A percentile compares a stretch with the other conserved stretches of the same genome.
Conservation (phyloP, 1,284 basidiomycete genomes). For the Sphaerobolus stellatus region DNA sequence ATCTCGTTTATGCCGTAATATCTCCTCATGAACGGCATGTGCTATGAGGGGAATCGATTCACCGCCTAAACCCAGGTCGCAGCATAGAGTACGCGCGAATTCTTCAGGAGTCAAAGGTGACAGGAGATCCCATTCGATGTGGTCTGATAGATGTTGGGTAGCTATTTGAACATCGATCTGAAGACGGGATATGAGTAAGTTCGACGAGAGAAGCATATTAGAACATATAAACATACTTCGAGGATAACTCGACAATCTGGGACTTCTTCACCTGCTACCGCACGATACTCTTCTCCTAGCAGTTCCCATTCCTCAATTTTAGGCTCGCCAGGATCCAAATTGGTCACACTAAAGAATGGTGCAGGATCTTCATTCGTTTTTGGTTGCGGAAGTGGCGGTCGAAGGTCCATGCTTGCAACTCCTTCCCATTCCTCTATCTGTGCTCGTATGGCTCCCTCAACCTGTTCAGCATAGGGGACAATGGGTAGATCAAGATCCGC, state of each 20-base stretch:
- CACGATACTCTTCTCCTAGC: conserved; percentile 18
- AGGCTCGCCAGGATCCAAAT: conserved; percentile 19
- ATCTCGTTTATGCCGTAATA: conserved; percentile 92
- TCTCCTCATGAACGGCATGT: conserved; percentile 92
- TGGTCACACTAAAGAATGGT: conserved; percentile 10
- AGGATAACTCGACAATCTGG: conserved; percentile 88
- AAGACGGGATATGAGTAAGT: conserved; percentile 14
- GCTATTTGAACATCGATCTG: conserved; percentile 98
- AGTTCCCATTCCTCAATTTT: conserved; percentile 17
- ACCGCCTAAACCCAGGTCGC: conserved; percentile 85
- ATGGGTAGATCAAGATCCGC: conserved; percentile 80
- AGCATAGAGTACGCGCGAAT: conserved; percentile 80
- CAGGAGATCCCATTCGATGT: conserved; percentile 97
- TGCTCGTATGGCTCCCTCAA: conserved; percentile 84
- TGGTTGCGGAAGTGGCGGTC: conserved; percentile 16
- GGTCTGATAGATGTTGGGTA: conserved; percentile 86
- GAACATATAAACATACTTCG: conserved; percentile 58
- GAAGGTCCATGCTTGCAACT: conserved; percentile 63
- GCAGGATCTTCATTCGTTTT: neutral
- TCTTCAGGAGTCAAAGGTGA: conserved; percentile 88
- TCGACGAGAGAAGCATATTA: conserved; percentile 4
- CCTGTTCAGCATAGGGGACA: conserved; percentile 68
- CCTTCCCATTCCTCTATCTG: conserved; percentile 89
- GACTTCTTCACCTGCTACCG: conserved; percentile 55
- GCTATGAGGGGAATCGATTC: conserved; percentile 88